Conservation (phyloP, 2,329 filamentous ascomycete genomes). For the Penicillium palitans region DNA sequence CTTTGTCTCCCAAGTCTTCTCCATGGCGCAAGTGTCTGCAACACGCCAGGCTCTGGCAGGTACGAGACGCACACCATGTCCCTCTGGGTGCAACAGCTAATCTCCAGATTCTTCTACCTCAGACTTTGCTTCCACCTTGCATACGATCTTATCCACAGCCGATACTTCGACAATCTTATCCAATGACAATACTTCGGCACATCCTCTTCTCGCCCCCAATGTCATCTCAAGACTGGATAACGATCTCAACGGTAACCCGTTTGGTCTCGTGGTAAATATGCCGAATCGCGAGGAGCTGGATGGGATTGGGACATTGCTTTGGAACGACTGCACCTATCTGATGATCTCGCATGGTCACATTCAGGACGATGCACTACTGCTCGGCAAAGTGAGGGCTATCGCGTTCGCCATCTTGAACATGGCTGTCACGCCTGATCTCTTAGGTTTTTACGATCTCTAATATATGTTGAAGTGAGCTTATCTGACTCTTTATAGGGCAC, state of each 20-base stretch:
- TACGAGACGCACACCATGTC: neutral
- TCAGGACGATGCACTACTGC: neutral
- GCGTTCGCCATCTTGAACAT: conserved; percentile 5
- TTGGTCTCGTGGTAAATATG: neutral
- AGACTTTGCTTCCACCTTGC: neutral
- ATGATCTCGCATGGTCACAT: conserved; percentile 13
- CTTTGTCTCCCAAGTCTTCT: neutral
- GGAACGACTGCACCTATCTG: conserved; percentile 39
- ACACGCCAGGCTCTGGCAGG: neutral
- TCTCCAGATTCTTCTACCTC: neutral
- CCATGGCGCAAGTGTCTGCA: neutral
- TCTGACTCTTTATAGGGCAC: conserved; percentile 10
- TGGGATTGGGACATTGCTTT: conserved; percentile 35
- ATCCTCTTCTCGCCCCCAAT: neutral
- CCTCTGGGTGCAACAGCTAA: neutral
- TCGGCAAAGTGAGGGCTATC: neutral
- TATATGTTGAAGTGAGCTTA: too few species aligned
- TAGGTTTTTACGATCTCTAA: neutral
- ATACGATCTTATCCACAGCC: neutral
- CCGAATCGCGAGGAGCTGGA: conserved; percentile 23
- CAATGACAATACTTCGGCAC: neutral
- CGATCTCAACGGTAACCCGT: neutral
- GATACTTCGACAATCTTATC: neutral
- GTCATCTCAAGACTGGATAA: neutral
- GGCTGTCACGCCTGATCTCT: neutral